Evolutionary conservation across 202 grass and related monocot species (phyloP).

Genomic region (Schoenoplectus tabernaemontani): DNA sequence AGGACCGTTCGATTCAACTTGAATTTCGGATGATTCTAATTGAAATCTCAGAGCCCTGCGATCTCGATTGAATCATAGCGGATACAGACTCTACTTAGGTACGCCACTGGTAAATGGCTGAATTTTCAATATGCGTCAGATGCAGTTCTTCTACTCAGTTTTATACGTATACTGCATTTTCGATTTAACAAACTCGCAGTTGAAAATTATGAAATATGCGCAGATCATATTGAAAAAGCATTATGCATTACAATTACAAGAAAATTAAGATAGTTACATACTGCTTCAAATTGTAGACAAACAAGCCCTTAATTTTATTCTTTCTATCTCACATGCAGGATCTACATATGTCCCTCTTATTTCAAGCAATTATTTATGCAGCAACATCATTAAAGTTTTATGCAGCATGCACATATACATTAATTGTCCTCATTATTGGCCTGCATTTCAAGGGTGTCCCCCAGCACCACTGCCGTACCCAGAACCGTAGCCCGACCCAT

Average conservation of each 20-base stretch:
- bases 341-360: not conserved
- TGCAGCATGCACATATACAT: not conserved
- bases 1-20: too few relatives aligned
- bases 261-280: not conserved
- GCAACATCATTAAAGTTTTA: not conserved
- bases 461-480: slow-evolving; percentile 4
- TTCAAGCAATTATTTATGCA: not conserved
- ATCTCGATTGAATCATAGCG: too few relatives aligned
- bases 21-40: too few relatives aligned
- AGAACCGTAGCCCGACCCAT: not conserved
- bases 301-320: not conserved
- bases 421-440: not conserved
- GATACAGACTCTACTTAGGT: too few relatives aligned
- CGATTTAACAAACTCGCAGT: not conserved
- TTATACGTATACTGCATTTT: too few relatives aligned
- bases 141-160: too few relatives aligned
- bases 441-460: not conserved
- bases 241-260: not conserved
- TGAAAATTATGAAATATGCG: not conserved
- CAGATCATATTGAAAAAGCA: not conserved
- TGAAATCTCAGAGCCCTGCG: too few relatives aligned
- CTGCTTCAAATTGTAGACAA: not conserved
- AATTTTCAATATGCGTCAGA: too few relatives aligned
- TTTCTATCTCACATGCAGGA: not conserved
- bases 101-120: too few relatives aligned